Evolutionary conservation across 2,329 filamentous ascomycete species (phyloP).

Genomic region (Claviceps africana): DNA sequence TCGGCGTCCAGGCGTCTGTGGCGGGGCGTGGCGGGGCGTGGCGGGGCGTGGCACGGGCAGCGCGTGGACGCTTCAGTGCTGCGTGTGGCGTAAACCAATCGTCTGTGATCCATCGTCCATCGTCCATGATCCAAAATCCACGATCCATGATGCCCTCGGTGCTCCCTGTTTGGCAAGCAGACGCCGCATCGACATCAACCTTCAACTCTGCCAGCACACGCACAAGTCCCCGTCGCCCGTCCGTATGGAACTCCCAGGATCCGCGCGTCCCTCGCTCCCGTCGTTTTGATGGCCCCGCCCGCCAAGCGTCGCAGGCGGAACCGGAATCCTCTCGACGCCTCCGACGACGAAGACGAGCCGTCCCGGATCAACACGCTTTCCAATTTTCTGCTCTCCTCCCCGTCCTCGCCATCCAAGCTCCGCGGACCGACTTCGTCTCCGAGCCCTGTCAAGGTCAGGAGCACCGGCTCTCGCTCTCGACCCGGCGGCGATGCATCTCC

Average conservation of each 20-base stretch:
- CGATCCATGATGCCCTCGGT: no score
- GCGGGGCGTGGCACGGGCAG: no score
- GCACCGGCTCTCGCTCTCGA: conserved; percentile 6
- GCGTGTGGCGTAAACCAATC: no score
- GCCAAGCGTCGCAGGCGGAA: conserved; percentile 46
- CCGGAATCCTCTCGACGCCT: conserved; percentile 33
- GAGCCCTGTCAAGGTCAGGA: conserved; percentile 25
- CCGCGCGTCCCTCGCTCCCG: conserved; percentile 14
- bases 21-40: no score
- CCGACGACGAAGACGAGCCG: conserved; percentile 35
- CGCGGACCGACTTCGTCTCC: conserved; percentile 23
- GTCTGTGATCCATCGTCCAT: no score
- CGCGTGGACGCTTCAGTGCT: no score
- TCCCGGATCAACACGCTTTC: conserved; percentile 31
- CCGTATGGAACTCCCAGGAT: conserved; percentile 11
- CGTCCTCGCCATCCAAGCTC: conserved; percentile 24
- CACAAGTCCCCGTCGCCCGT: neutral
- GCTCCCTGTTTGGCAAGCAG: no score
- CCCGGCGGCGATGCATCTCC: conserved; percentile 9
- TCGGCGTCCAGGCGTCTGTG: no score
- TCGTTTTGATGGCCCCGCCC: conserved; percentile 39
- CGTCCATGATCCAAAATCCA: no score
- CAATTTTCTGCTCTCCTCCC: conserved; percentile 41
- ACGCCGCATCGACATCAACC: no score
- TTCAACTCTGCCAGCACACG: no score